Evolutionary conservation across 257 asterid species (phyloP).

Genomic region (Scutellaria minor): DNA sequence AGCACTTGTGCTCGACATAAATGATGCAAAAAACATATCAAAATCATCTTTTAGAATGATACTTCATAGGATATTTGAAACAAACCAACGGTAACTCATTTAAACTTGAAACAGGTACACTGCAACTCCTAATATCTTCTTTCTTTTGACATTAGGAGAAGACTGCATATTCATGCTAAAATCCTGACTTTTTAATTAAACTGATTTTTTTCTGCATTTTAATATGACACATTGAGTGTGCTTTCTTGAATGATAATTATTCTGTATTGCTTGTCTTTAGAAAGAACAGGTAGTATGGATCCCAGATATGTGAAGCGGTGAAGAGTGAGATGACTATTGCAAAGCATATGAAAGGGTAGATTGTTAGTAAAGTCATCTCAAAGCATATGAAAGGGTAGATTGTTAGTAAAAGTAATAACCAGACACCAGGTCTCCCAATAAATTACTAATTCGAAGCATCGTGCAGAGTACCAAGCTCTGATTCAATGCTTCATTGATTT

Average conservation of each 20-base stretch:
- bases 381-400: background rate
- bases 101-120: no score
- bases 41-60: no score
- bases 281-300: background rate
- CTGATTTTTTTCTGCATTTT: no score
- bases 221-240: no score
- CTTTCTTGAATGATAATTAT: no score
- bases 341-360: background rate
- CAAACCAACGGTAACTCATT: no score
- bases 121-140: no score
- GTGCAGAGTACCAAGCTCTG: background rate
- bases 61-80: no score
- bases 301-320: background rate
- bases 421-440: background rate
- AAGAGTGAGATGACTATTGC: background rate
- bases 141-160: no score
- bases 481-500: background rate
- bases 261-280: background rate
- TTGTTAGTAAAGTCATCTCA: background rate
- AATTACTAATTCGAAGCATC: background rate
- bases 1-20: background rate
- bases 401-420: background rate
- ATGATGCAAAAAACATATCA: background rate
- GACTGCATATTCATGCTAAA: no score
- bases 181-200: no score